Percentiles rank a stretch among this genome's conserved stretches.
Conservation (phyloP, 352 stramenopile species). For the Pythium guiyangense region DNA sequence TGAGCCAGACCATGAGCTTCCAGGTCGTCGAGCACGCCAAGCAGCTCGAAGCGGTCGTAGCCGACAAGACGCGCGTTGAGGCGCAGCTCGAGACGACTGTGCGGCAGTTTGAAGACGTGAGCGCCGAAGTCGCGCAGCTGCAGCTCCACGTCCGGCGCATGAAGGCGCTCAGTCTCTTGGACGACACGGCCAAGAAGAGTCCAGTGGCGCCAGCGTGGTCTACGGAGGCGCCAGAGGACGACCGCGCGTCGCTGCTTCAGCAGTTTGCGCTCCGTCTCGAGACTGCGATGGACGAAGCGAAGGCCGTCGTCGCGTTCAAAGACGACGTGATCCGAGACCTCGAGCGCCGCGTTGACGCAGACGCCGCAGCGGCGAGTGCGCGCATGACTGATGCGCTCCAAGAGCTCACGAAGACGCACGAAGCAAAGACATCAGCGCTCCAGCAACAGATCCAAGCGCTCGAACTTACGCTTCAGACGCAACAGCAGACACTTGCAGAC, state of each 20-base stretch:
- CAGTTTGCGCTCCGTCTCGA: conserved; percentile 50
- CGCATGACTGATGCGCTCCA: background rate
- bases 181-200: background rate
- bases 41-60: conserved; percentile 37
- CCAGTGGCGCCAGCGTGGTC: background rate
- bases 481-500: no score
- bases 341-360: conserved; percentile 25
- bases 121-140: conserved; percentile 34
- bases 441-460: background rate
- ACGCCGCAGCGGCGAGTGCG: conserved; percentile 8
- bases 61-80: conserved; percentile 31
- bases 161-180: conserved; percentile 14
- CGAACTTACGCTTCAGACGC: no score
- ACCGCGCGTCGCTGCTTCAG: conserved; percentile 37
- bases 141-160: conserved; percentile 39
- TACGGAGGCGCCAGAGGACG: conserved; percentile 5
- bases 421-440: background rate
- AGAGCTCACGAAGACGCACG: background rate
- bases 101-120: conserved; percentile 40
- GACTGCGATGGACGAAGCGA: conserved; percentile 59
- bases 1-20: conserved; percentile 66
- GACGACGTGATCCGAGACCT: conserved; percentile 50
- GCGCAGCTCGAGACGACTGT: conserved; percentile 29
- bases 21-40: conserved; percentile 59
- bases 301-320: conserved; percentile 67